Evolutionary conservation across 1,139 yeast genomes (phyloP).

Genomic region (Suhomyces terraborum): DNA sequence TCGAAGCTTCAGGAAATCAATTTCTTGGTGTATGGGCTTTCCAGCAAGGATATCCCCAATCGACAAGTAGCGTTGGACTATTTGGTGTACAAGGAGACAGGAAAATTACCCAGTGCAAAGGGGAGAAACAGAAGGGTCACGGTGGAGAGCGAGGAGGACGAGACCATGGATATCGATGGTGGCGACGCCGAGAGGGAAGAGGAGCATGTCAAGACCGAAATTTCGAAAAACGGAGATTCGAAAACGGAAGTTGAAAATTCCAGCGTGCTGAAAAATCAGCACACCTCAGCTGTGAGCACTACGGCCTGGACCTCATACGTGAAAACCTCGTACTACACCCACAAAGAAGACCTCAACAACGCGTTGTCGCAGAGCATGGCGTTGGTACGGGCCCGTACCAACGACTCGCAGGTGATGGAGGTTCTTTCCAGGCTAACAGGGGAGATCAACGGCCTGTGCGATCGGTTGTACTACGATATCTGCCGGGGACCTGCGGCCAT

Average conservation of each 20-base stretch:
- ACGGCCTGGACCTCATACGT: conserved; percentile 6
- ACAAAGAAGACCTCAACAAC: conserved; percentile 13
- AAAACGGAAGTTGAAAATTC: neutral
- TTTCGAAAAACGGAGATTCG: neutral
- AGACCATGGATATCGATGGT: neutral
- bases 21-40: conserved; percentile 20
- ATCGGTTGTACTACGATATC: conserved; percentile 12
- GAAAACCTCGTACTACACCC: conserved; percentile 12
- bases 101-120: conserved; percentile 10
- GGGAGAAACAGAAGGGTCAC: neutral
- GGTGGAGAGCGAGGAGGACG: conserved; percentile 1
- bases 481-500: conserved; percentile 8
- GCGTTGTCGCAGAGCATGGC: conserved; percentile 11
- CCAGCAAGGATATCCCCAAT: conserved; percentile 21
- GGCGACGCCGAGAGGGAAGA: too few species aligned
- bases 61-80: conserved; percentile 20
- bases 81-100: conserved; percentile 19
- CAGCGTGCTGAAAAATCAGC: too few species aligned
- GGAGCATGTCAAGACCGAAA: neutral
- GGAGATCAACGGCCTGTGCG: conserved; percentile 12
- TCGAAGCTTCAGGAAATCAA: conserved; percentile 22
- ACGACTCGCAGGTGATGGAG: conserved; percentile 12
- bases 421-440: conserved; percentile 13
- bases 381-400: conserved; percentile 3
- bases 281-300: neutral